Percentiles rank a stretch among this genome's conserved stretches.
Conservation (phyloP, 805 yeast genomes). For the Kodamaea neixiangensis region DNA sequence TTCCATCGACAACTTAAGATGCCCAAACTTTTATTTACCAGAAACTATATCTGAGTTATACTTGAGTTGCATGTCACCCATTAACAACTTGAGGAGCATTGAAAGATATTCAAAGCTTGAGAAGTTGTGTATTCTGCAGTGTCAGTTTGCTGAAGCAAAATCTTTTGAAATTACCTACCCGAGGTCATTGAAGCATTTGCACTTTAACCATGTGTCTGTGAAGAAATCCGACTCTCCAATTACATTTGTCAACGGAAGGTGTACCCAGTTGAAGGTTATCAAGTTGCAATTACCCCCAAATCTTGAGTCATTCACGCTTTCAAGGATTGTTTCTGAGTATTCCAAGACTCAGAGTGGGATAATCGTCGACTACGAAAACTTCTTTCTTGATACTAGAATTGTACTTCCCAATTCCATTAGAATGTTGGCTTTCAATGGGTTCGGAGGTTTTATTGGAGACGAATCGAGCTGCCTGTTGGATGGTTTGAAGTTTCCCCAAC, state of each 20-base stretch:
- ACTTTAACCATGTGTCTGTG: conserved; percentile 2
- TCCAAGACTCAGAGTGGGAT: neutral
- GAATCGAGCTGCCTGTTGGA: neutral
- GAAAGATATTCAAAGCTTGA: neutral
- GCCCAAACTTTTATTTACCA: neutral
- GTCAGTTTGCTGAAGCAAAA: conserved; percentile 1
- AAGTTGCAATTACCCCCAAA: neutral
- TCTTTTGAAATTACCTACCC: neutral
- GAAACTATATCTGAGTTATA: neutral
- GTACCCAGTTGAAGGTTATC: conserved; percentile 1
- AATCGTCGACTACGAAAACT: conserved; percentile 3
- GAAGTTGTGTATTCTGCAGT: conserved; percentile 4
- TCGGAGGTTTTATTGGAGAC: conserved; percentile 4
- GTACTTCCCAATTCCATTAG: neutral
- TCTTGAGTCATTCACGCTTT: conserved; percentile 5
- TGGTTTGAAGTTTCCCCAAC: neutral
- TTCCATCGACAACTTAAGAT: neutral
- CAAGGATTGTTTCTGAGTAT: neutral
- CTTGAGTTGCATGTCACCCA: conserved; percentile 4
- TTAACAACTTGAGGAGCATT: neutral
- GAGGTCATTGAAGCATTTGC: neutral
- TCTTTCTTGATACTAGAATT: conserved; percentile 3
- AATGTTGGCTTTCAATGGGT: conserved; percentile 1
- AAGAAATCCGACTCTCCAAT: conserved; percentile 1
- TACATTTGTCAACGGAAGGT: neutral